Evolutionary conservation across 345 rosid genomes (phyloP).

Genomic region (Toxicodendron radicans): DNA sequence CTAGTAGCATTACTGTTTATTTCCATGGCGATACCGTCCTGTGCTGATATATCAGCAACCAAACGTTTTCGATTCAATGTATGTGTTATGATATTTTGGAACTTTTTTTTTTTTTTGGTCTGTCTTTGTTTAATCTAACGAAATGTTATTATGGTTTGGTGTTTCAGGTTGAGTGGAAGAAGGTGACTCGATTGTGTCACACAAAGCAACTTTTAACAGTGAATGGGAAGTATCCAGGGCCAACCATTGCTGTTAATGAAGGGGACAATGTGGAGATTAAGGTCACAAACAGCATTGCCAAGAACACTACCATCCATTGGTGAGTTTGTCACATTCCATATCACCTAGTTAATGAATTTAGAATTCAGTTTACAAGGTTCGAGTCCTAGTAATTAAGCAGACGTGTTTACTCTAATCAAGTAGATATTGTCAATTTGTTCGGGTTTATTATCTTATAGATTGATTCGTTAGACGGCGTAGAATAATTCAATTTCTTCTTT

Average conservation of each 20-base stretch:
- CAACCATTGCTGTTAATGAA: conserved; percentile 61
- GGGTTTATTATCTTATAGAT: no score
- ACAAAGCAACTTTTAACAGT: conserved; percentile 60
- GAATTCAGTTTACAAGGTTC: no score
- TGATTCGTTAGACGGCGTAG: no score
- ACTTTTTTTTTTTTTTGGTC: no score
- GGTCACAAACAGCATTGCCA: conserved; percentile 46
- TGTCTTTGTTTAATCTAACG: not conserved
- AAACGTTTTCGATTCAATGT: conserved; percentile 25
- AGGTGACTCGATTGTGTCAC: conserved; percentile 55
- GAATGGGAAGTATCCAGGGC: conserved; percentile 69
- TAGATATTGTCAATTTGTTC: no score
- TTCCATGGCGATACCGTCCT: not conserved
- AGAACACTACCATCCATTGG: conserved; percentile 66
- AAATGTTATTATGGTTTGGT: not conserved
- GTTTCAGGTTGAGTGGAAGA: conserved; percentile 51
- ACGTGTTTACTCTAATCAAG: no score
- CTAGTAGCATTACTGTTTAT: not conserved
- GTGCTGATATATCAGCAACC: not conserved
- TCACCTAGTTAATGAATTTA: no score
- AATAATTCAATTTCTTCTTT: no score
- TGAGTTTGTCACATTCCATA: conserved; percentile 17
- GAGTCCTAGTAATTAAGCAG: no score
- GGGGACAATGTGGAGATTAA: conserved; percentile 63
- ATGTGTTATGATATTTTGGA: not conserved